Base-by-base conservation (phyloP, 768 basidiomycete species). In the Pulveroboletus sp. region DNA sequence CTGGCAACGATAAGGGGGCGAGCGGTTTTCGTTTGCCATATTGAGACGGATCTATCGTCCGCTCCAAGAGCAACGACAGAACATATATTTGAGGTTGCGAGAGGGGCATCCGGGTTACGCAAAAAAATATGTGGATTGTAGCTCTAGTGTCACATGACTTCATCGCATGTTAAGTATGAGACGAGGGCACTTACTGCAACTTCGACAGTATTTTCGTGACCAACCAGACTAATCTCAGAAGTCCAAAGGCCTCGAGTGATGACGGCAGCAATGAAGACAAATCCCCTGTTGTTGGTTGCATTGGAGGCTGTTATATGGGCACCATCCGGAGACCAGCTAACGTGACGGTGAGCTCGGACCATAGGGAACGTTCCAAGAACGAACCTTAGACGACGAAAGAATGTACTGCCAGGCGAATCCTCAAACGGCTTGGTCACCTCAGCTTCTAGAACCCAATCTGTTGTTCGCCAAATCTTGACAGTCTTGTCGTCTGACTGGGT, bases 261-360 rank as follows among this genome's bases (percentile, higher is more conserved):
- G 21, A 98, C 93, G 7, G 93, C 91, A 3, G 95, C 96, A 39
- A 97, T 95, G 65, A 98, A 99, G 6, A 98, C 94, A 49, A 93
- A 93, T 17, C 94, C 94, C 56, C 86, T 85, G 59, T 90, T 91
- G 66, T 97, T 98, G 45, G 93, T 97, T 2, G 94, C 93, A 62
- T 98, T 98, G 1, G 95, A 95, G 1, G 94, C 91, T 5, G 93
- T 96, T 52, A 99, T 92, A 64, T 96, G 93, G 2, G 95, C 90
- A n/a, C 96, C 96, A 62, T 98, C 96, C 2, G 96, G 96, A 1
- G 94, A 97, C 96, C 96, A 99, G 59, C 94, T 96, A 53, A 3
- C 7, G 54, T 35, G 17, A 26, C 6, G 11, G 30, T 58, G 42
- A 48, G 50, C 26, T 37, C 14, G 3, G n/a, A 17, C 28, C 35